Evolutionary conservation across 2,329 filamentous ascomycete species (phyloP).

Genomic region (Aspergillus sp.): DNA sequence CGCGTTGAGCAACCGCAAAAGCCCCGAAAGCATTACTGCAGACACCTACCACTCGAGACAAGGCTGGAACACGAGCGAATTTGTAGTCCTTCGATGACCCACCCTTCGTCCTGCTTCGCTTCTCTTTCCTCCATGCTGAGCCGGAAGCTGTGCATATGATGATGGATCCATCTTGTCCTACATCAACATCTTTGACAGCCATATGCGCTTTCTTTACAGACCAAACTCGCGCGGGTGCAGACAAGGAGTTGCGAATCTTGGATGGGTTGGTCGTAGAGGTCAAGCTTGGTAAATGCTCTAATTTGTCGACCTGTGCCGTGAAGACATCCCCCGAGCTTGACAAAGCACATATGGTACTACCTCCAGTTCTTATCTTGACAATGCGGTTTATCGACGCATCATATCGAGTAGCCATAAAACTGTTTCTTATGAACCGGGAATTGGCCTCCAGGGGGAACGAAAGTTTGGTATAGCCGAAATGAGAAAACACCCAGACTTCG

Average conservation of each 20-base stretch:
- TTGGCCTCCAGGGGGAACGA: slow-evolving; percentile 77
- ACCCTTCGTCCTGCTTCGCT: slow-evolving; percentile 78
- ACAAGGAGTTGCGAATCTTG: slow-evolving; percentile 84
- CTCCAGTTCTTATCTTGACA: slow-evolving; percentile 77
- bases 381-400: slow-evolving; percentile 71
- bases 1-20: slow-evolving; percentile 83
- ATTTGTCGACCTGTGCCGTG: slow-evolving; percentile 75
- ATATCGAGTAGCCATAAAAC: slow-evolving; percentile 68
- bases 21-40: slow-evolving; percentile 88
- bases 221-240: slow-evolving; percentile 82
- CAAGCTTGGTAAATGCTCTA: slow-evolving; percentile 62
- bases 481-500: slow-evolving; percentile 91
- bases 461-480: slow-evolving; percentile 92
- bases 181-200: slow-evolving; percentile 83
- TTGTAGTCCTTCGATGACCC: slow-evolving; percentile 87
- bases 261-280: slow-evolving; percentile 89
- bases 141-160: slow-evolving; percentile 92
- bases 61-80: slow-evolving; percentile 84
- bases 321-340: slow-evolving; percentile 86
- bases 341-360: slow-evolving; percentile 88
- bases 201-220: slow-evolving; percentile 80
- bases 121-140: slow-evolving; percentile 88
- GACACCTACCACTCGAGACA: slow-evolving; percentile 83
- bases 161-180: slow-evolving; percentile 91
- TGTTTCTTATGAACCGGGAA: slow-evolving; percentile 70